Evolutionary conservation across 2,329 filamentous ascomycete genomes (phyloP).

Genomic region (Piedraia hortae): DNA sequence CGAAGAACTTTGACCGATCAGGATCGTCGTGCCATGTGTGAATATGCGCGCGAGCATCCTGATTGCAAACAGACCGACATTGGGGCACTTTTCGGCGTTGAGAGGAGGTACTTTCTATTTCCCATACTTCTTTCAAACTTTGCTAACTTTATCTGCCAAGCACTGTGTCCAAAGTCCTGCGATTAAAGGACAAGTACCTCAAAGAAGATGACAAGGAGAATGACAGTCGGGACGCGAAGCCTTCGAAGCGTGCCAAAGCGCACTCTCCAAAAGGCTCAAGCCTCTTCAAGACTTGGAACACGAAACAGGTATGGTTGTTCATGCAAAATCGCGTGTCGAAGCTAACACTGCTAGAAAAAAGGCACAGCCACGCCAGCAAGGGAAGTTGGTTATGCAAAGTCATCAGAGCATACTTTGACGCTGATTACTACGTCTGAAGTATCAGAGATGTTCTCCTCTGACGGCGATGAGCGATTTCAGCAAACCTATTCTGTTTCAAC

Average conservation of each 20-base stretch:
- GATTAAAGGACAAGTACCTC: constrained; percentile 84
- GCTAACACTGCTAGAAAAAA: no score
- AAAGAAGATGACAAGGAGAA: constrained; percentile 54
- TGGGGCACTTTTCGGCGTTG: constrained; percentile 80
- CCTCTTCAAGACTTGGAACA: no score
- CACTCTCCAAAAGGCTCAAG: constrained; percentile 77
- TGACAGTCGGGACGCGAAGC: constrained; percentile 52
- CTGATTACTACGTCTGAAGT: no score
- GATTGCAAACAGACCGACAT: constrained; percentile 88
- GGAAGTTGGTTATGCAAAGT: no score
- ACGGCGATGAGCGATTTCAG: no score
- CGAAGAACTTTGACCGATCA: constrained; percentile 64
- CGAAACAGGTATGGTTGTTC: constrained; percentile 33
- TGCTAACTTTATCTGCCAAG: constrained; percentile 21
- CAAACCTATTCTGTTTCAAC: no score
- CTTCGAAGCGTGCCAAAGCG: constrained; percentile 56
- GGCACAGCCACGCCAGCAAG: no score
- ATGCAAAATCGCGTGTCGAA: no score
- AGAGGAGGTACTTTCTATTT: constrained; percentile 48
- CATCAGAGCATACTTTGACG: no score
- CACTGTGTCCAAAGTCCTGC: constrained; percentile 92
- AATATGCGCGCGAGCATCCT: constrained; percentile 75
- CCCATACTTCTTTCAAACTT: neutral
- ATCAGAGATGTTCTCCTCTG: no score
- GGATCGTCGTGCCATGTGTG: constrained; percentile 77